phyloP scores from a whole-genome alignment of 257 asterid species.

The Leptodermis oblonga region DNA sequence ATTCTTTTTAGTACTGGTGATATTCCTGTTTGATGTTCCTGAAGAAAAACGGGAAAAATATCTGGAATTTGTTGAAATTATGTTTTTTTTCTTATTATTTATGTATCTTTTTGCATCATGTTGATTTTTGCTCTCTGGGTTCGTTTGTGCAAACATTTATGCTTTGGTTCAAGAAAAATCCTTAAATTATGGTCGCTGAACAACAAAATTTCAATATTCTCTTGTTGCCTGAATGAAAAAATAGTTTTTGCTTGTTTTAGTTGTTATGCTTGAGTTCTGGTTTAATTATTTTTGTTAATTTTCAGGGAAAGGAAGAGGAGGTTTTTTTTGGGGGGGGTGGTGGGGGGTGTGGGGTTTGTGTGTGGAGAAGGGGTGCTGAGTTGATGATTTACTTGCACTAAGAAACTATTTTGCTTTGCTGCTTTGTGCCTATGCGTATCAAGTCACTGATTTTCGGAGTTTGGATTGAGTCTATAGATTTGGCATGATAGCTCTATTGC shows the following conservation, averaged over 20 bases:
- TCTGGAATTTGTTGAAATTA: not conserved
- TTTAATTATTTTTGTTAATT: too few species aligned
- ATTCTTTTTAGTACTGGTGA: not conserved
- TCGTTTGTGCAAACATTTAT: not conserved
- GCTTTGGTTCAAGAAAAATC: not conserved
- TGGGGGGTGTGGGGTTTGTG: too few species aligned
- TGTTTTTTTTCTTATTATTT: not conserved
- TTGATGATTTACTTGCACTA: too few species aligned
- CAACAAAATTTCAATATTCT: not conserved
- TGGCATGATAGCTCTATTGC: too few species aligned
- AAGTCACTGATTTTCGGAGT: not conserved
- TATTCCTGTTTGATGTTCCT: not conserved
- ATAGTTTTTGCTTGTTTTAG: not conserved
- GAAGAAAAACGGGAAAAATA: not conserved
- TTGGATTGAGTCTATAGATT: not conserved
- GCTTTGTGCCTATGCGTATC: too few species aligned
- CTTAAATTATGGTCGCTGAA: not conserved
- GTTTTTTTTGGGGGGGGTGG: not conserved
- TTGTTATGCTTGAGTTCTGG: not conserved
- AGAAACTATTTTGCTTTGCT: too few species aligned
- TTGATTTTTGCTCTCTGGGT: not conserved
- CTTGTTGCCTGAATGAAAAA: not conserved
- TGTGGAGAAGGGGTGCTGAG: too few species aligned
- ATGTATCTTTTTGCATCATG: not conserved
- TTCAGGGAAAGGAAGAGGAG: too few species aligned